Percentiles rank a stretch among this genome's conserved stretches.
These are phyloP conservation scores for Drechslera avenae DNA, from an alignment of 2,329 filamentous ascomycete species.

Conservation along the genomic window DNA sequence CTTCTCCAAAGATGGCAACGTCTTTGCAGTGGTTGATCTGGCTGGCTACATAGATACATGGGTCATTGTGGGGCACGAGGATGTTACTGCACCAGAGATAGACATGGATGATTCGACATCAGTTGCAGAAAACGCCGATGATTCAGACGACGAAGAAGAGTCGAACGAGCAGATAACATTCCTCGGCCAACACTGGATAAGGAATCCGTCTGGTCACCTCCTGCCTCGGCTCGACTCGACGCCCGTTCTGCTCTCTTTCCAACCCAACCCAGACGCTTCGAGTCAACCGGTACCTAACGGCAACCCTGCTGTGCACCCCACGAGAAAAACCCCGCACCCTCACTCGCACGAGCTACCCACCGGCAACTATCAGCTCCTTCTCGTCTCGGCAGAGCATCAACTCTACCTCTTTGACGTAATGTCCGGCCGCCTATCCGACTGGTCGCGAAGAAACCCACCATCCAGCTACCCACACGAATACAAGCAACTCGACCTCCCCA, in stretches of 20 bases:
- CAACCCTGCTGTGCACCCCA: constrained; percentile 57
- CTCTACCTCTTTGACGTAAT: constrained; percentile 80
- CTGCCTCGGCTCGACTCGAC: constrained; percentile 54
- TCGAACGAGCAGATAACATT: constrained; percentile 56
- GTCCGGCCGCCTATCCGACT: constrained; percentile 77
- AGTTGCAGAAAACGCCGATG: constrained; percentile 37
- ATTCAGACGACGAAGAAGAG: constrained; percentile 55
- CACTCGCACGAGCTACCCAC: constrained; percentile 63
- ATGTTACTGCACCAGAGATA: constrained; percentile 51
- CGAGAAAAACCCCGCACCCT: constrained; percentile 57
- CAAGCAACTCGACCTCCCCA: constrained; percentile 74
- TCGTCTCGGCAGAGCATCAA: constrained; percentile 68
- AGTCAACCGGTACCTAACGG: constrained; percentile 47
- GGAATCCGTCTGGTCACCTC: constrained; percentile 67
- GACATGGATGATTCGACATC: constrained; percentile 43
- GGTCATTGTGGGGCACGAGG: constrained; percentile 67
- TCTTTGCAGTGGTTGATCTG: constrained; percentile 80
- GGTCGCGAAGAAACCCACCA: constrained; percentile 84
- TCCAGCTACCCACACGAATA: constrained; percentile 75
- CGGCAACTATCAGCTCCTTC: constrained; percentile 60
- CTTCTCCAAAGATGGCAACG: constrained; percentile 80
- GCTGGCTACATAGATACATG: constrained; percentile 88
- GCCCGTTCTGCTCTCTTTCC: constrained; percentile 55
- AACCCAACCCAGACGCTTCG: constrained; percentile 40
- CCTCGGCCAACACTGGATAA: constrained; percentile 71